Conservation (phyloP, 192 early-diverging fungal genomes). For the Cladochytrium replicatum region DNA sequence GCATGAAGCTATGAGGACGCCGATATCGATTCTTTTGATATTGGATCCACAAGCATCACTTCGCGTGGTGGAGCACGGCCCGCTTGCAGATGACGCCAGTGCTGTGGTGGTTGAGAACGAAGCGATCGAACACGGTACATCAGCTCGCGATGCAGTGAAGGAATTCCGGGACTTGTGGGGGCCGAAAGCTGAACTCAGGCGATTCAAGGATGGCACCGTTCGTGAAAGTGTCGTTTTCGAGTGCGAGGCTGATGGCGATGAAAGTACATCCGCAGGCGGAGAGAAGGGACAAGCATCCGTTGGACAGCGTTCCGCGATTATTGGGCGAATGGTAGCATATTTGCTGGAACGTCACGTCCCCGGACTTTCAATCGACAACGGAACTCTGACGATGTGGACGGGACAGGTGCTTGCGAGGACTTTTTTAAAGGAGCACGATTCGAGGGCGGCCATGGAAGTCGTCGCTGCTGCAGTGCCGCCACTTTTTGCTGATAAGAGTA, state of each 20-base stretch:
- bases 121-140: too few relatives aligned
- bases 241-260: conserved; percentile 28
- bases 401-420: conserved; percentile 52
- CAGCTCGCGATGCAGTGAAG: conserved; percentile 24
- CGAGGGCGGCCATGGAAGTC: background rate
- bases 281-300: conserved; percentile 25
- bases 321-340: conserved; percentile 68
- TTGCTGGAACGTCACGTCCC: conserved; percentile 63
- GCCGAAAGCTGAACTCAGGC: conserved; percentile 70
- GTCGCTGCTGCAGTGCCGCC: background rate
- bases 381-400: background rate
- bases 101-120: too few relatives aligned
- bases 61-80: conserved; percentile 81
- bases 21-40: conserved; percentile 54
- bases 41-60: conserved; percentile 54
- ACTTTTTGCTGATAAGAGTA: too few relatives aligned
- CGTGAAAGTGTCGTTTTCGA: conserved; percentile 81
- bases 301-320: conserved; percentile 60
- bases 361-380: conserved; percentile 13
- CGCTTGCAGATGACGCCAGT: conserved; percentile 59
- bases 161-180: conserved; percentile 86
- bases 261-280: conserved; percentile 7
- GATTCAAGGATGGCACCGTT: conserved; percentile 92
- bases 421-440: conserved; percentile 44
- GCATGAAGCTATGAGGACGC: too few relatives aligned